Percentiles rank a stretch among this genome's conserved stretches.
Conservation (phyloP, 139 green algal species). For the Chlorella sorokiniana region DNA sequence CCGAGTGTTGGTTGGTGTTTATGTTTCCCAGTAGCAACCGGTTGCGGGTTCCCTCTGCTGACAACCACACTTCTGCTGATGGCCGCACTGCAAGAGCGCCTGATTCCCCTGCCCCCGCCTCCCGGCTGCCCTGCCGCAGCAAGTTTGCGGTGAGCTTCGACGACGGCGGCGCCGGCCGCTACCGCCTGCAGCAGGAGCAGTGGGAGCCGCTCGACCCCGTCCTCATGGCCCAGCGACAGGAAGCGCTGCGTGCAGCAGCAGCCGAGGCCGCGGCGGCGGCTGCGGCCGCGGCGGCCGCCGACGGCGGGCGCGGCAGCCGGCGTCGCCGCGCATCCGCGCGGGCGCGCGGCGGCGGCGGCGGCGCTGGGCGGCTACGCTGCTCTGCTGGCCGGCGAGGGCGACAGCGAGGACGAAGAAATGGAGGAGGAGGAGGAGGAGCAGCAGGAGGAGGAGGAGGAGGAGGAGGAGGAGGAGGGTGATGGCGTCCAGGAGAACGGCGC, state of each 20-base stretch:
- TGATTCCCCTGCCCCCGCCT: background rate
- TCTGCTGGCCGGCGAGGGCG: background rate
- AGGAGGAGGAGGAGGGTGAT: background rate
- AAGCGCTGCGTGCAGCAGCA: constrained; percentile 9
- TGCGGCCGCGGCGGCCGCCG: background rate
- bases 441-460: background rate
- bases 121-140: background rate
- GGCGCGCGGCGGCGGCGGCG: background rate
- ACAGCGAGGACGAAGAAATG: background rate
- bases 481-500: no score
- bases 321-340: background rate
- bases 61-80: background rate
- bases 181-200: constrained; percentile 18
- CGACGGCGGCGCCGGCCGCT: constrained; percentile 5
- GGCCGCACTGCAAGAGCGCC: background rate
- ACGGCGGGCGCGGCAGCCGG: background rate
- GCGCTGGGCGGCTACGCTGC: background rate
- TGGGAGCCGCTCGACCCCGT: constrained; percentile 17
- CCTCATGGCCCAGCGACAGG: constrained; percentile 18
- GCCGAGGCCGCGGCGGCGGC: background rate
- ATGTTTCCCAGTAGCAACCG: no score
- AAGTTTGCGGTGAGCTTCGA: constrained; percentile 26
- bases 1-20: no score
- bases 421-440: background rate
- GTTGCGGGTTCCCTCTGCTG: no score